Evolutionary conservation across 495 filamentous ascomycete species (phyloP).

Genomic region (Talaromyces thailandensis): DNA sequence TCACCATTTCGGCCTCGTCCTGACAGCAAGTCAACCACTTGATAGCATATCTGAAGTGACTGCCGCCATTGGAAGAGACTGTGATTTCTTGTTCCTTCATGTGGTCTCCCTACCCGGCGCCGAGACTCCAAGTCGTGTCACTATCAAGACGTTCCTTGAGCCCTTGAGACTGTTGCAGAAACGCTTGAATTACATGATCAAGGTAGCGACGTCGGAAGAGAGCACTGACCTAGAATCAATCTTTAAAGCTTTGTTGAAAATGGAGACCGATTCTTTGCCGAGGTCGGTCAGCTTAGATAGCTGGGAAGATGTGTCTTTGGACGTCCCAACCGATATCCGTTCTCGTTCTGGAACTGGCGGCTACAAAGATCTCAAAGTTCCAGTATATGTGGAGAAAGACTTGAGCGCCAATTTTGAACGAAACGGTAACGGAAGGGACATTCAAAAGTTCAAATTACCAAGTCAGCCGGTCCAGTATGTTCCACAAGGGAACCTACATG

Average conservation of each 20-base stretch:
- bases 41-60: slow-evolving; percentile 80
- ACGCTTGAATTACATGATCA: slow-evolving; percentile 74
- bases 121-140: slow-evolving; percentile 60
- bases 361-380: slow-evolving; percentile 46
- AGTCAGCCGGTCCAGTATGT: slow-evolving; percentile 72
- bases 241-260: slow-evolving; percentile 53
- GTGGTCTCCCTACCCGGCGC: slow-evolving; percentile 53
- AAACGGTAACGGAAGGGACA: slow-evolving; percentile 37
- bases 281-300: slow-evolving; percentile 73
- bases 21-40: slow-evolving; percentile 67
- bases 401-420: slow-evolving; percentile 41
- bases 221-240: slow-evolving; percentile 53
- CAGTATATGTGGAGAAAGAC: slow-evolving; percentile 54
- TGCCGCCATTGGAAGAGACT: slow-evolving; percentile 79
- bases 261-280: slow-evolving; percentile 55
- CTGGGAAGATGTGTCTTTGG: slow-evolving; percentile 78
- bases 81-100: slow-evolving; percentile 89
- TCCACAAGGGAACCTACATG: slow-evolving; percentile 66
- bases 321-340: slow-evolving; percentile 48
- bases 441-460: slow-evolving; percentile 77
- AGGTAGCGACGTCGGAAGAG: slow-evolving; percentile 59
- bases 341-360: slow-evolving; percentile 11
- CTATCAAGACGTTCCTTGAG: slow-evolving; percentile 88
- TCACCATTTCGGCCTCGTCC: slow-evolving; percentile 81
- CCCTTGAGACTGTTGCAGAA: slow-evolving; percentile 72